Conservation (phyloP, 208 protist species). For the Acanthamoeba healyi region DNA sequence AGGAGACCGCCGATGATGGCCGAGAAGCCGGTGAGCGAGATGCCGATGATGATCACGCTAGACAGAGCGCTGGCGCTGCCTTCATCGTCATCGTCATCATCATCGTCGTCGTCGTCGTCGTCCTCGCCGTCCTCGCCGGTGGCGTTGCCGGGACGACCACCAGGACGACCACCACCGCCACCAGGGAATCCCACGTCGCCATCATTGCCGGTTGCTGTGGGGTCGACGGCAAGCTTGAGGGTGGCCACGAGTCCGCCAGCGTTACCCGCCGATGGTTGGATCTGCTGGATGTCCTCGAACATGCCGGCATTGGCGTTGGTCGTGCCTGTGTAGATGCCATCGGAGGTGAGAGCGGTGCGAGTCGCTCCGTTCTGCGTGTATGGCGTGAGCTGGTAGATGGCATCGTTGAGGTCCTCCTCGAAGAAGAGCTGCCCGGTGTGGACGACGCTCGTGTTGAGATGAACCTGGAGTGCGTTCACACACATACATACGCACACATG, state of each 20-base stretch:
- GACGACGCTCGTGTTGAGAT: slow-evolving; percentile 27
- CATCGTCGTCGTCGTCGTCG: not conserved
- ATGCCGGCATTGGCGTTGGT: not conserved
- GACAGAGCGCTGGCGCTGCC: not conserved
- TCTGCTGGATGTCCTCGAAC: not conserved
- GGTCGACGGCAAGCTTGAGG: slow-evolving; percentile 8
- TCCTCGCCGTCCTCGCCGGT: not conserved
- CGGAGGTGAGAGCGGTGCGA: not conserved
- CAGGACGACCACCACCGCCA: not conserved
- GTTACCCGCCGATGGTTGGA: not conserved
- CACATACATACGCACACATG: too few relatives aligned
- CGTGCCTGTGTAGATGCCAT: slow-evolving; percentile 42
- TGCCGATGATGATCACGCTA: not conserved
- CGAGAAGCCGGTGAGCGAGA: not conserved
- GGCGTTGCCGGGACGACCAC: not conserved
- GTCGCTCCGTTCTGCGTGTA: not conserved
- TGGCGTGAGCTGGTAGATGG: not conserved
- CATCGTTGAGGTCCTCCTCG: slow-evolving; percentile 40
- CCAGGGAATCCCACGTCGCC: not conserved
- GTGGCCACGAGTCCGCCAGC: not conserved
- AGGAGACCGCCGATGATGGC: not conserved
- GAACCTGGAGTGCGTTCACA: not conserved
- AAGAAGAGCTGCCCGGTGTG: slow-evolving; percentile 78
- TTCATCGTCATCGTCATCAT: not conserved
- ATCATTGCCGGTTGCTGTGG: slow-evolving; percentile 29